A percentile compares a stretch with the other conserved stretches of the same genome.
Evolutionary conservation across 805 yeast genomes (phyloP).

Genomic region (Wickerhamia fluorescens): DNA sequence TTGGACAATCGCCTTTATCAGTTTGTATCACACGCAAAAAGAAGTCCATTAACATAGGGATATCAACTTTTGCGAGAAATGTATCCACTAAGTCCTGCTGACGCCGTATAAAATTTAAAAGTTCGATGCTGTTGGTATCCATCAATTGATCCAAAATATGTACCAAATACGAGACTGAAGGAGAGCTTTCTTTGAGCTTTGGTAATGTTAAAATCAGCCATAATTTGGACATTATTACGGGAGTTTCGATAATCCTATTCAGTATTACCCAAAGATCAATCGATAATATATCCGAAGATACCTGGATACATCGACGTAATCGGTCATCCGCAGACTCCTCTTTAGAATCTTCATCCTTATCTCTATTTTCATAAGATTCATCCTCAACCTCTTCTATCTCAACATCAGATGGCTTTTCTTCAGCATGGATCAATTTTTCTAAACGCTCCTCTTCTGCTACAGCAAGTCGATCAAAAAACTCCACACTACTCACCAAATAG

Average conservation of each 20-base stretch:
- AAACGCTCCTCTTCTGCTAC: constrained; percentile 17
- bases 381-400: constrained; percentile 2
- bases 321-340: constrained; percentile 26
- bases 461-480: constrained; percentile 29
- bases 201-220: constrained; percentile 33
- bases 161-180: constrained; percentile 32
- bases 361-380: constrained; percentile 7
- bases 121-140: constrained; percentile 50
- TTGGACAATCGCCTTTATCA: constrained; percentile 83
- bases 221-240: constrained; percentile 30
- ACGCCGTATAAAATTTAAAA: constrained; percentile 61
- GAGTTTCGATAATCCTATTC: constrained; percentile 37
- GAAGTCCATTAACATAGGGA: constrained; percentile 93
- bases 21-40: constrained; percentile 83
- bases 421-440: constrained; percentile 10
- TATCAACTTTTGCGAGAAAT: constrained; percentile 79
- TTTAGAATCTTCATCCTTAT: constrained; percentile 7
- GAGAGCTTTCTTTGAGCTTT: constrained; percentile 29
- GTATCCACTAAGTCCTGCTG: constrained; percentile 69
- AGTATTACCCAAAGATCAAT: constrained; percentile 37
- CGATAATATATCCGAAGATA: constrained; percentile 34
- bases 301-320: constrained; percentile 30
- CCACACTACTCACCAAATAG: constrained; percentile 49
- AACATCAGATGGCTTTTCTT: constrained; percentile 2
- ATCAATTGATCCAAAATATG: constrained; percentile 84